Percentiles rank a stretch among this genome's conserved stretches.
Evolutionary conservation across 371 early-diverging fungal species (phyloP).

Genomic region (Umbelopsis sp.): DNA sequence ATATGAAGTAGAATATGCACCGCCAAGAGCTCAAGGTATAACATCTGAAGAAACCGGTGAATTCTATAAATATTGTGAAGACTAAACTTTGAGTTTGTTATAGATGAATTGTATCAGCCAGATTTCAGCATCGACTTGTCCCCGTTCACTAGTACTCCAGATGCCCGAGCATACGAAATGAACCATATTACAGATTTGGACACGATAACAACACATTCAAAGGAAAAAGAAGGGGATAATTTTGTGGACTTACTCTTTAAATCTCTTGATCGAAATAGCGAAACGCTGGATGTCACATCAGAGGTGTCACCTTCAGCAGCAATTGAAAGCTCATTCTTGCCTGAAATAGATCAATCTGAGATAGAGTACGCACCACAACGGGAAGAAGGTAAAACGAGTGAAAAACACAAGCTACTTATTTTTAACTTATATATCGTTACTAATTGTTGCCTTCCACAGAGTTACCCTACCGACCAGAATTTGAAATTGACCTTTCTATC

Average conservation of each 20-base stretch:
- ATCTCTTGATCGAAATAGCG: neutral
- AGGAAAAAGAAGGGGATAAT: neutral
- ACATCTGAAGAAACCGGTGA: neutral
- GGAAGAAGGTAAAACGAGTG: neutral
- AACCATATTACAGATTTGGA: neutral
- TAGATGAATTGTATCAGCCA: conserved; percentile 7
- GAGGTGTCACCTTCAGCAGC: neutral
- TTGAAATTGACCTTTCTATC: neutral
- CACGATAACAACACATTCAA: neutral
- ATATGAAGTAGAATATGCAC: conserved; percentile 12
- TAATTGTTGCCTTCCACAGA: neutral
- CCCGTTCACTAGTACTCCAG: neutral
- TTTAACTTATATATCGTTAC: neutral
- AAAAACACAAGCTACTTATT: neutral
- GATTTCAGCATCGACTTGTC: conserved; percentile 1
- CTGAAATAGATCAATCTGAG: neutral
- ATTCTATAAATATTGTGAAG: neutral
- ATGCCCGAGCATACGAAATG: neutral
- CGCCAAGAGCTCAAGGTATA: conserved; percentile 5
- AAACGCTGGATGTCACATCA: neutral
- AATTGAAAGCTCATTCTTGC: neutral
- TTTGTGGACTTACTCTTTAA: conserved; percentile 1
- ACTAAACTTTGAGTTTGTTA: neutral
- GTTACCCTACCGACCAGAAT: neutral
- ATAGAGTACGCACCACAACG: neutral